phyloP scores from a whole-genome alignment of 2,329 filamentous ascomycete species.

The Xylariaceae sp. region DNA sequence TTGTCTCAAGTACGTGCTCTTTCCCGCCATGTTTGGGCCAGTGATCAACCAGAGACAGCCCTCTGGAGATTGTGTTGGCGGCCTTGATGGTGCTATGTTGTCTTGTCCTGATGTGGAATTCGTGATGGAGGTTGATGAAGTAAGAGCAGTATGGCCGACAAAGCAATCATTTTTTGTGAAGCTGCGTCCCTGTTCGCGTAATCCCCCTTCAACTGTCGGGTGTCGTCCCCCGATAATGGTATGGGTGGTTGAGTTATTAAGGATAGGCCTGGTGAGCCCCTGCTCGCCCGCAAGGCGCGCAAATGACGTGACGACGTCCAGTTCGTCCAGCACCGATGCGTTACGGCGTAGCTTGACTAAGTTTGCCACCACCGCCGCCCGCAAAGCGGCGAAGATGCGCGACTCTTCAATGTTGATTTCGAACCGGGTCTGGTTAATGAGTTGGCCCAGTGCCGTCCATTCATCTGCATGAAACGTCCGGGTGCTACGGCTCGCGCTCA shows the following conservation, averaged over 20 bases:
- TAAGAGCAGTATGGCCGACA: slow-evolving; percentile 65
- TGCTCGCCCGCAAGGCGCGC: slow-evolving; percentile 74
- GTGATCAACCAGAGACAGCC: slow-evolving; percentile 65
- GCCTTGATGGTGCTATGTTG: slow-evolving; percentile 52
- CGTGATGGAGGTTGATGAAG: neutral
- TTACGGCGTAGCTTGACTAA: slow-evolving; percentile 85
- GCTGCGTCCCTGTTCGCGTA: slow-evolving; percentile 71
- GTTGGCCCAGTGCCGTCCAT: slow-evolving; percentile 78
- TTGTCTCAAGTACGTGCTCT: slow-evolving; percentile 92
- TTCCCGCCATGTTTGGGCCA: slow-evolving; percentile 97
- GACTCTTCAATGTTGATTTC: slow-evolving; percentile 83
- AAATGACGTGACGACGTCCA: slow-evolving; percentile 86
- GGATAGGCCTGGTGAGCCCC: slow-evolving; percentile 64
- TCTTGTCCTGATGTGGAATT: slow-evolving; percentile 43
- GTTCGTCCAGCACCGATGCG: slow-evolving; percentile 84
- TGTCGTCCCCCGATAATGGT: slow-evolving; percentile 83
- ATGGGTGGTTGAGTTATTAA: slow-evolving; percentile 58
- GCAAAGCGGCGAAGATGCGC: slow-evolving; percentile 69
- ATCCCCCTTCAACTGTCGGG: slow-evolving; percentile 82
- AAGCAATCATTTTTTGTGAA: slow-evolving; percentile 87
- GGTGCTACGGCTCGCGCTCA: slow-evolving; percentile 79
- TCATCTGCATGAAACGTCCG: slow-evolving; percentile 76
- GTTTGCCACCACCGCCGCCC: slow-evolving; percentile 71
- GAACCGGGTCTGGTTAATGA: slow-evolving; percentile 71
- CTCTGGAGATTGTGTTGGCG: slow-evolving; percentile 42